A percentile compares a stretch with the other conserved stretches of the same genome.
phyloP scores from a whole-genome alignment of 2,329 filamentous ascomycete genomes.

The Xylaria sp. region DNA sequence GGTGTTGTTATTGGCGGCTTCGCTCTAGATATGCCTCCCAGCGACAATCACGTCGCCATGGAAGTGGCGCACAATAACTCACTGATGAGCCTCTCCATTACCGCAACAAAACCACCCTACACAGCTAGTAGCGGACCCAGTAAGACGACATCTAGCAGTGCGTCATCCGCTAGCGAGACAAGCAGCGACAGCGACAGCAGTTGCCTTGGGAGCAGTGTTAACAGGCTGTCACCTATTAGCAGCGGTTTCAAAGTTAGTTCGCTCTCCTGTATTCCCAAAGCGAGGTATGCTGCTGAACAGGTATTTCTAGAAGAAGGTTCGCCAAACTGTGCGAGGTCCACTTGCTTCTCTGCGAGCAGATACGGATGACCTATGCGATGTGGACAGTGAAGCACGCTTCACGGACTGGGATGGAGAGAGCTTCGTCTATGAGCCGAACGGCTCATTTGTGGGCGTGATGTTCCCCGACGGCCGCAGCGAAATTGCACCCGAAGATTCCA shows the following conservation, averaged over 20 bases:
- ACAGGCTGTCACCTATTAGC: constrained; percentile 5
- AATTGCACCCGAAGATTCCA: constrained; percentile 23
- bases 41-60: background rate
- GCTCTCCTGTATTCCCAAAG: background rate
- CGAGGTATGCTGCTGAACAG: background rate
- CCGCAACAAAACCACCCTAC: background rate
- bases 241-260: constrained; percentile 10
- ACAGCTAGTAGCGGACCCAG: background rate
- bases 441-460: background rate
- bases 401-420: constrained; percentile 22
- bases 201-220: background rate
- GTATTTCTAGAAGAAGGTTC: constrained; percentile 4
- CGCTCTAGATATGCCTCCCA: background rate
- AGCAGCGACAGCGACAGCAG: constrained; percentile 6
- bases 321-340: constrained; percentile 6
- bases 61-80: background rate
- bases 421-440: constrained; percentile 10
- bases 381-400: constrained; percentile 7
- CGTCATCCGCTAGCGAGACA: background rate
- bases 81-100: background rate
- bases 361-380: background rate
- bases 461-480: constrained; percentile 7
- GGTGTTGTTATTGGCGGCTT: background rate
- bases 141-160: background rate
- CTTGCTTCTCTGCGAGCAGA: constrained; percentile 16